Conservation (phyloP, 768 basidiomycete genomes). For the Lactarius sanguifluus region DNA sequence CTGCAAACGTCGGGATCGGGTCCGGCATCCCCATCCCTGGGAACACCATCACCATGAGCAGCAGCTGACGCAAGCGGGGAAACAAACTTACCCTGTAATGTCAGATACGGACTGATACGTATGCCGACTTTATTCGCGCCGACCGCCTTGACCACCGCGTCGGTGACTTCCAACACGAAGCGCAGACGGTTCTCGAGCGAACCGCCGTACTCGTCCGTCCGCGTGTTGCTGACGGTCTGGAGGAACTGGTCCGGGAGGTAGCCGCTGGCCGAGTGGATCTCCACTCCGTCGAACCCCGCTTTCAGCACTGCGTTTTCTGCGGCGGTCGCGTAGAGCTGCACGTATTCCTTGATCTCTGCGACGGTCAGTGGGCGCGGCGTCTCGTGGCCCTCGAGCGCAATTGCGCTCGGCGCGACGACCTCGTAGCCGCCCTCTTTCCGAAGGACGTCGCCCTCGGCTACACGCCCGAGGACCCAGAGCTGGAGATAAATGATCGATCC, state of each 20-base stretch:
- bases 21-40: conserved; percentile 27
- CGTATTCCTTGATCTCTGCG: conserved; percentile 51
- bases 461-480: conserved; percentile 51
- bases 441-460: conserved; percentile 27
- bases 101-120: conserved; percentile 36
- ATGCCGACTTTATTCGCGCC: conserved; percentile 41
- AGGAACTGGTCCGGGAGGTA: conserved; percentile 42
- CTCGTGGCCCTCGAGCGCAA: conserved; percentile 6
- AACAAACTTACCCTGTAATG: conserved; percentile 2
- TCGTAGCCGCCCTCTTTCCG: not conserved
- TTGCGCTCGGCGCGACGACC: not conserved
- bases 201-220: conserved; percentile 49
- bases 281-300: conserved; percentile 37
- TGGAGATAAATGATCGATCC: conserved; percentile 46
- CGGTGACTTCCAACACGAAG: conserved; percentile 42
- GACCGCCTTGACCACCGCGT: conserved; percentile 39
- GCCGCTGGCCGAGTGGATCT: conserved; percentile 36
- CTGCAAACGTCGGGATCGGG: conserved; percentile 34
- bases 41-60: not conserved
- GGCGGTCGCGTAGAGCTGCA: conserved; percentile 46
- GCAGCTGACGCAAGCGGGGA: too few relatives aligned
- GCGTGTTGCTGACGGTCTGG: conserved; percentile 39
- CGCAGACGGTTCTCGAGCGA: conserved; percentile 45
- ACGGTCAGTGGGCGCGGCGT: conserved; percentile 45
- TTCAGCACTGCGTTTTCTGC: conserved; percentile 31